Base-by-base conservation (phyloP, 495 filamentous ascomycete genomes). In the Bombardia bombarda region DNA sequence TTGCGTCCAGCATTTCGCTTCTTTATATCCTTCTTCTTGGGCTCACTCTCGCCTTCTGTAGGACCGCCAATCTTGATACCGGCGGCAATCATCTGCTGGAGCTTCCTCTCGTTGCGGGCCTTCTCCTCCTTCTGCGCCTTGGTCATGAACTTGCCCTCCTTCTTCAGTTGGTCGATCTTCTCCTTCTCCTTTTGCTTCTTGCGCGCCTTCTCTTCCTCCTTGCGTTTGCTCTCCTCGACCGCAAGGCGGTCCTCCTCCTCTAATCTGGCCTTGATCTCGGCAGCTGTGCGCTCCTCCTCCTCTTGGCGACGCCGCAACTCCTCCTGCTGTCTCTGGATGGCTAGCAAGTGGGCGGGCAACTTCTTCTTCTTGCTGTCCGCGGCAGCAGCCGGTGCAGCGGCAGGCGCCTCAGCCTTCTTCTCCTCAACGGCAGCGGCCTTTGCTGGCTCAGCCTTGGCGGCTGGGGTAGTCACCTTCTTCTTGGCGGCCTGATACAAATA, bases 131-230 rank as follows among this genome's bases (percentile, higher is more conserved):
- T 86, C 63, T 99, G 89, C 22, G 90, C 87, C 63, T 95, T 92
- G 49, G 90, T 95, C 47, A 95, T 71, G 53, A 88, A 89, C 60
- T 94, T 96, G 55, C 93, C 93, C 64, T 95, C 89, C 59, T 79
- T 90, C 70, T 92, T 92, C 13, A 95, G 77, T 65, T 95, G 86
- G 55, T 99, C 93, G 48, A 94, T 88, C 70, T 78, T 90, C 64
- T 95, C 85, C 64, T 84, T 93, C 60, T 99, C 93, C 64, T 84
- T 94, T 60, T 94, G 87, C 72, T 95, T 97, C 74, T 84, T 95
- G 31, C 73, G 65, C 10, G 82, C 80, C 54, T 82, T 55, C 69
- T 80, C 53, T 43, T 63, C 60, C 45, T 69, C 68, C 41, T 45
- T 67, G 18, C 64, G 60, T 56, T 71, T 70, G 14, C 0, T 47